Conservation (phyloP, 1,284 basidiomycete genomes). For the Inonotus obliquus region DNA sequence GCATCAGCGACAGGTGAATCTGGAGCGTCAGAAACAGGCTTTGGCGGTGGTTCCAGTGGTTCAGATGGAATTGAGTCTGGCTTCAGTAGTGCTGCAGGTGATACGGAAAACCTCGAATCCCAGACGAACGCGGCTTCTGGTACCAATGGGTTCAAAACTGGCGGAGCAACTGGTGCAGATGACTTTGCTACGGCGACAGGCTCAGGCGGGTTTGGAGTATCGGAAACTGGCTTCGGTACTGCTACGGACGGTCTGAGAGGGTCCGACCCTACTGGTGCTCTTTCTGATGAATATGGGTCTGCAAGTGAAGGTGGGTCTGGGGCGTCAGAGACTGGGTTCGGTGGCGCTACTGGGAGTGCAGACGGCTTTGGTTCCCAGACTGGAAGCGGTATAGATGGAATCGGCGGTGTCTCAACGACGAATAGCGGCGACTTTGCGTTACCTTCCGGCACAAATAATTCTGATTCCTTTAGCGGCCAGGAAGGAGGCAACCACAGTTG, state of each 20-base stretch:
- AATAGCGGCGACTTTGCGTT: too few species aligned
- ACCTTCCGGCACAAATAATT: not conserved
- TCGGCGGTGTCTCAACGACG: too few species aligned
- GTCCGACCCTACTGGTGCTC: too few species aligned
- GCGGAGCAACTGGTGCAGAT: constrained; percentile 4
- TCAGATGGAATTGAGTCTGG: constrained; percentile 1
- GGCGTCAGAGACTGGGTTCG: not conserved
- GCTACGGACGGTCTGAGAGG: not conserved
- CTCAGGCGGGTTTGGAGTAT: not conserved
- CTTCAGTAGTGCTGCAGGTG: not conserved
- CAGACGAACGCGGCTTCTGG: not conserved
- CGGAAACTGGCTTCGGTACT: not conserved
- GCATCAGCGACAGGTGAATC: not conserved
- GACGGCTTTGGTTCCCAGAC: not conserved
- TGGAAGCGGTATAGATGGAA: not conserved
- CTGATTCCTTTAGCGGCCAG: not conserved
- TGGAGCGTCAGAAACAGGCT: not conserved
- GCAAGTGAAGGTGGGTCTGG: not conserved
- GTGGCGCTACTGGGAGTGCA: not conserved
- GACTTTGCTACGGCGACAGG: not conserved
- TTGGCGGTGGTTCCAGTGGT: not conserved
- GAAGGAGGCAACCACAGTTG: not conserved
- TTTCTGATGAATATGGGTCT: too few species aligned
- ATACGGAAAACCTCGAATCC: not conserved
- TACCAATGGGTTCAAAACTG: not conserved